phyloP scores from a whole-genome alignment of 306 rosid species.

The Ammopiptanthus mongolicus region DNA sequence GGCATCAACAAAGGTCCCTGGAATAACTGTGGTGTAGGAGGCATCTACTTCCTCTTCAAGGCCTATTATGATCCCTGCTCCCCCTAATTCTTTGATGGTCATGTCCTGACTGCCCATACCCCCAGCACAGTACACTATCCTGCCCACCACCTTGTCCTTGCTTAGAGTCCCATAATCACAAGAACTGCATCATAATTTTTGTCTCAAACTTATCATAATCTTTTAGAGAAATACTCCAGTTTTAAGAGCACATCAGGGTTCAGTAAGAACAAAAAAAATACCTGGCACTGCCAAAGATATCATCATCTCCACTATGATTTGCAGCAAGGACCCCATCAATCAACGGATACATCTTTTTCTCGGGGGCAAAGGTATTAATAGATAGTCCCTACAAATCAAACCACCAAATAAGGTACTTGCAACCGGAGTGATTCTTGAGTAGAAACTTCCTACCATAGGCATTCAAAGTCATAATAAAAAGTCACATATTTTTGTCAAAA shows the following conservation, averaged over 20 bases:
- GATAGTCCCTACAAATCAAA: constrained; percentile 50
- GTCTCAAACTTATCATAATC: constrained; percentile 4
- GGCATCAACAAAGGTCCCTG: constrained; percentile 38
- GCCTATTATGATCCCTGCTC: constrained; percentile 58
- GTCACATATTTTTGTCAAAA: too few species aligned
- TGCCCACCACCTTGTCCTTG: constrained; percentile 58
- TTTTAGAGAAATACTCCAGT: not conserved
- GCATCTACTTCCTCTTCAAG: constrained; percentile 21
- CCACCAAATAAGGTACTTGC: not conserved
- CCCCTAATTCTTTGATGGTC: constrained; percentile 42
- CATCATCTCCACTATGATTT: not conserved
- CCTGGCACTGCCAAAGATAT: constrained; percentile 49
- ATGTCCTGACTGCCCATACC: constrained; percentile 29
- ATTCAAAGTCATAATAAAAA: not conserved
- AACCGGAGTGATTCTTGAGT: not conserved
- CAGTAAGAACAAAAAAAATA: not conserved
- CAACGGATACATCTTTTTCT: constrained; percentile 59
- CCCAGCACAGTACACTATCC: constrained; percentile 59
- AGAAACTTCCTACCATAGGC: not conserved
- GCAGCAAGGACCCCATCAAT: constrained; percentile 57
- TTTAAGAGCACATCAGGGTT: not conserved
- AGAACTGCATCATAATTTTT: constrained; percentile 37
- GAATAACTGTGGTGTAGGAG: constrained; percentile 42
- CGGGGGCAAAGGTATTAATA: constrained; percentile 57
- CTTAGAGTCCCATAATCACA: constrained; percentile 57